Percentiles rank a stretch among this genome's conserved stretches.
Evolutionary conservation across 2,329 filamentous ascomycete genomes (phyloP).

Genomic region (Tolypocladium sp.): DNA sequence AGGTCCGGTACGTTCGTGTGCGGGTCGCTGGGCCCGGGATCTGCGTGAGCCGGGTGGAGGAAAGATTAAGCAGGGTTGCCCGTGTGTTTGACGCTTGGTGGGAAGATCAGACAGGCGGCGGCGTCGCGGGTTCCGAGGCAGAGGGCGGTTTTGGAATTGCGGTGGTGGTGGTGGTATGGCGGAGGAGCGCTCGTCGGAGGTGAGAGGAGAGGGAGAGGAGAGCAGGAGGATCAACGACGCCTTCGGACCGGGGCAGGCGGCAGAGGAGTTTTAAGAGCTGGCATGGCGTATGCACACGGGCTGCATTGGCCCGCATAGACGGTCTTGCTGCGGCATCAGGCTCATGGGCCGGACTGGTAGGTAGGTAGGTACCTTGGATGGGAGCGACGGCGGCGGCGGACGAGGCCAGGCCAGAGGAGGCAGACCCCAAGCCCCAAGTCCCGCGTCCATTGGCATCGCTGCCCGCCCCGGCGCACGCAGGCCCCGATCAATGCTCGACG

Average conservation of each 20-base stretch:
- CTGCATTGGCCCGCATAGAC: background rate
- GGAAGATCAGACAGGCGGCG: background rate
- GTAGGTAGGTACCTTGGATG: too few relatives aligned
- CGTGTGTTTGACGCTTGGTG: background rate
- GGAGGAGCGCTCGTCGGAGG: background rate
- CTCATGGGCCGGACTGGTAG: too few relatives aligned
- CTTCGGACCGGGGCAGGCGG: background rate
- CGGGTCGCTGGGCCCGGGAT: background rate
- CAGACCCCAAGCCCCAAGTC: background rate
- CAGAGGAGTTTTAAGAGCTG: background rate
- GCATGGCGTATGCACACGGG: background rate
- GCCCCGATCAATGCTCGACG: background rate
- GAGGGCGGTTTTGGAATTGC: background rate
- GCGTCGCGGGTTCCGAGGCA: background rate
- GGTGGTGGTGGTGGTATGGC: background rate
- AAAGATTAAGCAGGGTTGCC: background rate
- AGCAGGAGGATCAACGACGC: background rate
- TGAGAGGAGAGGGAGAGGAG: background rate
- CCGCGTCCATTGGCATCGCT: background rate
- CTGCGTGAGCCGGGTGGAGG: background rate
- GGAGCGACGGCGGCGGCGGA: background rate
- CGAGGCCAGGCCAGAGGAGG: background rate
- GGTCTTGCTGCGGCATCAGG: background rate
- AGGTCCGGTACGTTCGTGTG: background rate
- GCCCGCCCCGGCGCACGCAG: background rate